Base-by-base conservation (phyloP, 2,329 filamentous ascomycete genomes). In the Diaporthe amygdali region DNA sequence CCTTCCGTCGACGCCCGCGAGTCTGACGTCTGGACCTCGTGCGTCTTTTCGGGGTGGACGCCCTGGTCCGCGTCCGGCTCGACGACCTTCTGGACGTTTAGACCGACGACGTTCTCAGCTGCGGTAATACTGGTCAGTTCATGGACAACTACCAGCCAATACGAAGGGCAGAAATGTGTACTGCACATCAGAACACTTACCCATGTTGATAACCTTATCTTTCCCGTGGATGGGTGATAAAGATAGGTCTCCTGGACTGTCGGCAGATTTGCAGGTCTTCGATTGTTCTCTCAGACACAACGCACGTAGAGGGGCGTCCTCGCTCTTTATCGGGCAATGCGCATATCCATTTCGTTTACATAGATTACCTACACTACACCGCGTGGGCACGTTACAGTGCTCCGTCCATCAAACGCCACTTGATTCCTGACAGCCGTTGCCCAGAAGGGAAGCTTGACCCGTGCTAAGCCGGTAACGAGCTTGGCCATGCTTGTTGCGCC, bases 401-500 rank as follows among this genome's bases (percentile, higher is more conserved):
- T 17, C 27, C 41, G 41, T 34, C 30, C 39, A 41, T 47, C 41
- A 41, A 25, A 32, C 20, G 47, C 30, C 30, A 30, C 59, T 20
- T 37, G 59, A 63, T 27, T 63, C 41, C 59, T 47, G 41, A 37
- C 41, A 63, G 44, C 59, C 44, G 59, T 20, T 37, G 44, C 44
- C 44, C 59, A 64, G 59, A 37, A 39, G 30, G 59, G 59, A 64
- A 64, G 30, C 59, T 37, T 64, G 59, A 64, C 59, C 59, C 59
- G 44, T 47, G 59, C 59, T 63, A 63, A 47, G 59, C 12, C 41
- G 27, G 59, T 34, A 63, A 47, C 59, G 41, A 63, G 59, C 59
- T 63, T 63, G 41, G 59, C 59, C 59, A 49, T 64, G 59, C 59
- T 64, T 64, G 44, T 64, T 64, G 59, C 59, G 44, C 59, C 59